Base-by-base conservation (phyloP, 495 filamentous ascomycete species). In the Aspergillus kassunensis region DNA sequence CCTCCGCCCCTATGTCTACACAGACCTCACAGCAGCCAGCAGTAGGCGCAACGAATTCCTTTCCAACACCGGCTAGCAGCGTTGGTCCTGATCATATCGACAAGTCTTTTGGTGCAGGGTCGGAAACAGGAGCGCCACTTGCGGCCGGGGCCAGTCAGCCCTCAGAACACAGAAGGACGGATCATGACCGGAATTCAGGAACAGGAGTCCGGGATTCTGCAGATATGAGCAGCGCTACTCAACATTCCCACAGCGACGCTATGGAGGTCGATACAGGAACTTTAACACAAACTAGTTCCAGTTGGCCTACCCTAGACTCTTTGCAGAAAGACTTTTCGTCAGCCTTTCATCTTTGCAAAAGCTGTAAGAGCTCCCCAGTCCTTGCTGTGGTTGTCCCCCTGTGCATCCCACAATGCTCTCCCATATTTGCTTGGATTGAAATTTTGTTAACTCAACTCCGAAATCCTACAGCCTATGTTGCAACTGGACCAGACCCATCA, bases 401-500 rank as follows among this genome's bases (percentile, higher is more conserved):
- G 20, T 33, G 31, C 6, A 31, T 54, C 39, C 54, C 53, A 51
- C 54, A 65, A 39, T 46, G 56, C 57, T 59, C 57, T 60, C 54
- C 54, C 60, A 55, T 57, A 44, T 49, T 31, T 57, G 33, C 23
- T 60, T 51, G 62, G 58, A 64, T 70, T 53, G 56, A 59, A 62
- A 51, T 57, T 13, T 63, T 70, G 65, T 77, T 77, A 75, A 77
- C 71, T 62, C 47, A 48, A 65, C 59, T 60, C 62, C 46, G 33
- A 55, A 46, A 58, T 51, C 63, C 48, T 27, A 71, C 62, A 77
- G 74, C 70, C 60, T 63, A 70, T 60, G 60, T 62, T 61, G 64
- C 65, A 41, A 70, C 70, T 57, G 71, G 74, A 58, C 86, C 85
- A 44, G 78, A 85, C 61, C 77, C 79, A 29, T 74, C 77, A 42